phyloP scores from a whole-genome alignment of 1,284 basidiomycete species.

The Leccinum fallax region DNA sequence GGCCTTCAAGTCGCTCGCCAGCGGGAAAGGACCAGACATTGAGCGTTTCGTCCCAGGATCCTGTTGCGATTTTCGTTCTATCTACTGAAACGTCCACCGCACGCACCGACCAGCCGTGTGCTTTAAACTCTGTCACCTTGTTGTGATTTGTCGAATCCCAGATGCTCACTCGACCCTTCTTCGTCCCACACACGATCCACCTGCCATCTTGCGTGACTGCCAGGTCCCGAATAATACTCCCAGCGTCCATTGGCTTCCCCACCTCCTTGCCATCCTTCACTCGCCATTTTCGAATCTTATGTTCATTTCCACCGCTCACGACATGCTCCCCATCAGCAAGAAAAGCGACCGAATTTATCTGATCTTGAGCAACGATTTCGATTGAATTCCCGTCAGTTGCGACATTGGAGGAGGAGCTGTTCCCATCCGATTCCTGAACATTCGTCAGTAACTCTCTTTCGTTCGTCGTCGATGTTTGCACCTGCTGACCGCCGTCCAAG shows the following conservation, averaged over 20 bases:
- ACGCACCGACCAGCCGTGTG: background rate
- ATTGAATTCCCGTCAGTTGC: background rate
- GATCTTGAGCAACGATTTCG: background rate
- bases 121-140: background rate
- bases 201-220: background rate
- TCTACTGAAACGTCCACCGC: background rate
- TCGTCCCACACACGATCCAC: background rate
- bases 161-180: background rate
- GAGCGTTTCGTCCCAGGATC: background rate
- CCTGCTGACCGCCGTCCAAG: background rate
- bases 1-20: background rate
- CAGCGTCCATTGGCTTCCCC: background rate
- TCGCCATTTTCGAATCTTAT: background rate
- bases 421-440: background rate
- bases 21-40: background rate
- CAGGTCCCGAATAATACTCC: background rate
- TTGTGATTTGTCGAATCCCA: fast-evolving
- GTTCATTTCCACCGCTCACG: background rate
- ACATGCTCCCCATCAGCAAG: background rate
- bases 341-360: background rate
- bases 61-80: background rate
- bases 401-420: background rate
- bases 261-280: background rate
- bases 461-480: background rate
- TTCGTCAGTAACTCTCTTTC: background rate